Base-by-base conservation (phyloP, 257 asterid genomes). In the Haberlea rhodopensis region DNA sequence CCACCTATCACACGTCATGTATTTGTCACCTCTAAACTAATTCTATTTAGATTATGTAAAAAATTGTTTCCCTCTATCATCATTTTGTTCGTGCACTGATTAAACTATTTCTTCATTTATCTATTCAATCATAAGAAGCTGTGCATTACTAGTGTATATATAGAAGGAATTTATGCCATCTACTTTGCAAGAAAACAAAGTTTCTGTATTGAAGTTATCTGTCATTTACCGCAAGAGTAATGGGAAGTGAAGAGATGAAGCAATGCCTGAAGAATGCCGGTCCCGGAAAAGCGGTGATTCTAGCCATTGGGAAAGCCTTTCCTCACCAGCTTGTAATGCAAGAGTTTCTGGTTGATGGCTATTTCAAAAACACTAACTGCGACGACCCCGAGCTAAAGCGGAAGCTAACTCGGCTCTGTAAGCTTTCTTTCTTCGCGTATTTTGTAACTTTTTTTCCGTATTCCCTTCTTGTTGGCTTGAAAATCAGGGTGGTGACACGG, bases 301-400 rank as follows among this genome's bases (percentile, higher is more conserved):
- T 89, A 31, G 88, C 96, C 27, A 81, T 91, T 1, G 98, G 98
- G 32, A 91, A 91, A 68, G 98, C 98, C 65, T 91, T 91, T 34
- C 97, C 97, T 40, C 98, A 85, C 71, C 98, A 91, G 75, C 97
- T 91, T 6, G 97, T 91, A 48, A 82, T 91, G 79, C 98, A 91
- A 62, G 98, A 91, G 49, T 81, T 84, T 69, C 57, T 91, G 63
- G 98, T 89, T 6, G 98, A 91, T 77, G 98, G 91, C 60, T 91
- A 91, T 68, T 87, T 91, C 84, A 79, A 63, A 71, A 84, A 74
- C 85, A 87, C 97, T 69, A 82, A 91, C 29, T 88, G 94, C 31
- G 86, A 87, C 20, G 94, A 91, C 73, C 87, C 86, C 45, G 88
- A 78, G 6, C 91, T 91, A 62, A 89, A 84, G 79, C 82, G 79